Evolutionary conservation across 768 basidiomycete genomes (phyloP).

Genomic region (Sistotremastrum niveocremeum): DNA sequence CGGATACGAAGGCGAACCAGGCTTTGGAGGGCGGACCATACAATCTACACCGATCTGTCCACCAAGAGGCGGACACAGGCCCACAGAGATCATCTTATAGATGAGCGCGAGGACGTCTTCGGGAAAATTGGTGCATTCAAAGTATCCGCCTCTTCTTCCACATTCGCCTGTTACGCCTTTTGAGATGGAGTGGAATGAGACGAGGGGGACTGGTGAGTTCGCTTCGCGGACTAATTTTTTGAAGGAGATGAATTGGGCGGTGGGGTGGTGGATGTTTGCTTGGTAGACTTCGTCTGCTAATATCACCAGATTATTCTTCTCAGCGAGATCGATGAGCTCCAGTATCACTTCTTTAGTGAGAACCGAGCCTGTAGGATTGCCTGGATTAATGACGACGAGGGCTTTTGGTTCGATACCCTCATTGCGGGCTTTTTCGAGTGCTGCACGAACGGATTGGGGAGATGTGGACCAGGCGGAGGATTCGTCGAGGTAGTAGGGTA

Average conservation of each 20-base stretch:
- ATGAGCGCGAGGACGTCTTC: constrained; percentile 71
- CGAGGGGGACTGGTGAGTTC: constrained; percentile 62
- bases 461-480: constrained; percentile 72
- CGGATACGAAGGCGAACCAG: constrained; percentile 59
- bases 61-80: constrained; percentile 76
- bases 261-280: constrained; percentile 65
- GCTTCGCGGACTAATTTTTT: constrained; percentile 69
- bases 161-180: constrained; percentile 96
- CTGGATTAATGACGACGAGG: constrained; percentile 96
- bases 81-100: constrained; percentile 93
- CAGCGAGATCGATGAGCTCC: constrained; percentile 70
- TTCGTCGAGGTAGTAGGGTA: constrained; percentile 89
- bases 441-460: constrained; percentile 45
- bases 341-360: constrained; percentile 60
- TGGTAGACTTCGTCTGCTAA: constrained; percentile 99
- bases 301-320: constrained; percentile 72
- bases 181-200: constrained; percentile 96
- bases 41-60: constrained; percentile 93
- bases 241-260: constrained; percentile 82
- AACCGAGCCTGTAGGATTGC: constrained; percentile 90
- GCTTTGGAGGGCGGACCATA: constrained; percentile 80
- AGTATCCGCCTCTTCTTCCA: constrained; percentile 94
- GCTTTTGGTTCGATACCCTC: constrained; percentile 60
- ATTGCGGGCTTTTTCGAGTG: constrained; percentile 49
- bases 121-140: constrained; percentile 76